phyloP scores from a whole-genome alignment of 2,329 filamentous ascomycete species.

The Fusarium papillatum region DNA sequence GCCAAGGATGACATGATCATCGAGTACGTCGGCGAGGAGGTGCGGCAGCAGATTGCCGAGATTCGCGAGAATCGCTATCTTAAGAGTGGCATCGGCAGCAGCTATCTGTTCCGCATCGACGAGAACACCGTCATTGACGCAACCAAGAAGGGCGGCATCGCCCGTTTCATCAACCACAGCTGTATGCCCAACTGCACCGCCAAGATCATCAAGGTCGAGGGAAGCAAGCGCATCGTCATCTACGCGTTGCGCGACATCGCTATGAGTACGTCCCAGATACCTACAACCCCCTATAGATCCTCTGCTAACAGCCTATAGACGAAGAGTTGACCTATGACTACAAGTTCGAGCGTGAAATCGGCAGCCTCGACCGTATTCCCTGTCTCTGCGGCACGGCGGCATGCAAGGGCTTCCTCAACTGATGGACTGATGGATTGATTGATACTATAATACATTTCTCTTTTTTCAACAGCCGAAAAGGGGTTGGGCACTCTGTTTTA shows the following conservation, averaged over 20 bases:
- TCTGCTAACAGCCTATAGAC: constrained; percentile 67
- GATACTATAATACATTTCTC: constrained; percentile 46
- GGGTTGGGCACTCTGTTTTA: constrained; percentile 27
- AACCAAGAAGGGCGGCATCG: constrained; percentile 98
- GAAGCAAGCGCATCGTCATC: constrained; percentile 98
- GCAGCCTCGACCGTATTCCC: constrained; percentile 94
- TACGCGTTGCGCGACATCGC: constrained; percentile 96
- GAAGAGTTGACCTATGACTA: constrained; percentile 99
- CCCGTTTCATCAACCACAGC: constrained; percentile 98
- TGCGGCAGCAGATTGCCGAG: constrained; percentile 97
- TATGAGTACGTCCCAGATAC: constrained; percentile 77
- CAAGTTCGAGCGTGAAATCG: constrained; percentile 98
- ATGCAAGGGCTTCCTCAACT: constrained; percentile 99
- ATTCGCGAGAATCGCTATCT: constrained; percentile 93
- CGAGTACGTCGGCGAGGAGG: constrained; percentile 98
- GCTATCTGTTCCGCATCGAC: constrained; percentile 97
- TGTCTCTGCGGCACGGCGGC: constrained; percentile 96
- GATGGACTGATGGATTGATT: constrained; percentile 36
- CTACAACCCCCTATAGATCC: background rate
- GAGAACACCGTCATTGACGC: constrained; percentile 98
- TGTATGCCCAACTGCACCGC: constrained; percentile 99
- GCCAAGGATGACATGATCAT: constrained; percentile 99
- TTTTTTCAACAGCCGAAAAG: constrained; percentile 18
- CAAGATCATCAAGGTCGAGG: constrained; percentile 99
- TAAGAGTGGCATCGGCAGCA: constrained; percentile 96